Base-by-base conservation (phyloP, 176 grass and related monocot genomes). In the Oryza rufipogon region DNA sequence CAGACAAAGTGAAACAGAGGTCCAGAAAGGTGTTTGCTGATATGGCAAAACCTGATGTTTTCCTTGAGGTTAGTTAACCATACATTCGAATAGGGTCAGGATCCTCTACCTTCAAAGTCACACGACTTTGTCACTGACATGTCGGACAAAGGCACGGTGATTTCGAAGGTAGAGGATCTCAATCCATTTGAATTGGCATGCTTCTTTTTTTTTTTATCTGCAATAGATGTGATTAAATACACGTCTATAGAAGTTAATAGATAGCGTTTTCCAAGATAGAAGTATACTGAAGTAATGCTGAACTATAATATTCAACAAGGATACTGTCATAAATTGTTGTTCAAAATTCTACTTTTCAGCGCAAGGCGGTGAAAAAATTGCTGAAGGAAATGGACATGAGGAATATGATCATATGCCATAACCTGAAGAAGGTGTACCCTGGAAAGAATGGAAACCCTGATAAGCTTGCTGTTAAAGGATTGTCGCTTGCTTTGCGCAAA, bases 391-490 rank as follows among this genome's bases (percentile, higher is more conserved):
- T 86, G 77, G 68, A 83, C 73, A 74, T 47, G 7, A 76, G 25
- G 39, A 75, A 90, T 80, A 82, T 81, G 73, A 86, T 95, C 36
- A 78, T 95, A 56, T 92, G 84, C 45, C 52, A 92, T 80, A 91
- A 95, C 45, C 78, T 95, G 32, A 85, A 83, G 45, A 95, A 92
- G 64, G 90, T 90, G 14, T 90, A 92, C 58, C 87, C 70, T 38
- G 93, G 93, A 70, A 87, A 83, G 64, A 91, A 92, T 68, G 75
- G 90, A 45, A 92, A 86, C 64, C 88, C 90, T n/a, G 76, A 89
- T 46, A 95, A 88, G 72, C 45, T 70, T 36, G 90, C 90, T 74
- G 90, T 92, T 16, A 78, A 33, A 83, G 87, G 80, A 38, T 66
- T 95, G 32, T 95, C 93, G 0, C 88, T 92, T 45, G 90, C 93